Evolutionary conservation across 352 stramenopile genomes (phyloP).

Genomic region (Salisapilia sapeloensis): DNA sequence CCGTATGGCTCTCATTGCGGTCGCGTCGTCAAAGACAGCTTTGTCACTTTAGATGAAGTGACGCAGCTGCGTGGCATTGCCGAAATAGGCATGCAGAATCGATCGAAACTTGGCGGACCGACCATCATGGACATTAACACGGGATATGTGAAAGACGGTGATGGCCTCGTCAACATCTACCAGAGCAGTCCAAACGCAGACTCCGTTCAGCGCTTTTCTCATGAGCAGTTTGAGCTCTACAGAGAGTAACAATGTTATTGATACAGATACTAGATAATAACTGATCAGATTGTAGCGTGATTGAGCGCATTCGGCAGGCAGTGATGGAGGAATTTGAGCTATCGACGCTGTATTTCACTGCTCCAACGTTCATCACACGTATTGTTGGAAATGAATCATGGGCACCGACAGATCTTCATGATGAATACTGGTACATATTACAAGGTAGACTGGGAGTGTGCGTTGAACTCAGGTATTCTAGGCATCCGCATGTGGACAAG

Average conservation of each 20-base stretch:
- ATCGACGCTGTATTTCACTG: slow-evolving; percentile 80
- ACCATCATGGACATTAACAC: slow-evolving; percentile 89
- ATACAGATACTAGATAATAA: too few species aligned
- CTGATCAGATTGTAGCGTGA: slow-evolving; percentile 16
- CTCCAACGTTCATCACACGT: slow-evolving; percentile 85
- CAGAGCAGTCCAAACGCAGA: slow-evolving; percentile 20
- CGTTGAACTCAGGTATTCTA: slow-evolving; percentile 4
- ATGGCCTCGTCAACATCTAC: slow-evolving; percentile 85
- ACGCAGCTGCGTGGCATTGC: slow-evolving; percentile 56
- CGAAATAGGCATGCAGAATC: slow-evolving; percentile 65
- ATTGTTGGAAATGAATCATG: slow-evolving; percentile 75
- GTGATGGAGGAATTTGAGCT: slow-evolving; percentile 72
- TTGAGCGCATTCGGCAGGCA: slow-evolving; percentile 59
- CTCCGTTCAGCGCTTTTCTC: slow-evolving; percentile 42
- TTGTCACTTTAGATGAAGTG: slow-evolving; percentile 58
- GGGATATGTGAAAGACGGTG: slow-evolving; percentile 72
- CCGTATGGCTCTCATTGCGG: slow-evolving; percentile 40
- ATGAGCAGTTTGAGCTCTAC: slow-evolving; percentile 75
- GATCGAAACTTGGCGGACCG: slow-evolving; percentile 50
- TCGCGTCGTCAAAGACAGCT: slow-evolving; percentile 47
- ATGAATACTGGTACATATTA: slow-evolving; percentile 81
- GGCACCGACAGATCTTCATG: slow-evolving; percentile 64
- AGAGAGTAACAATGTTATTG: slow-evolving; percentile 11
- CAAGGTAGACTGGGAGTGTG: neutral
- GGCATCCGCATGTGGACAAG: slow-evolving; percentile 84